Percentiles rank a stretch among this genome's conserved stretches.
Evolutionary conservation across 441 rosid genomes (phyloP).

Genomic region (Capsella rubella): DNA sequence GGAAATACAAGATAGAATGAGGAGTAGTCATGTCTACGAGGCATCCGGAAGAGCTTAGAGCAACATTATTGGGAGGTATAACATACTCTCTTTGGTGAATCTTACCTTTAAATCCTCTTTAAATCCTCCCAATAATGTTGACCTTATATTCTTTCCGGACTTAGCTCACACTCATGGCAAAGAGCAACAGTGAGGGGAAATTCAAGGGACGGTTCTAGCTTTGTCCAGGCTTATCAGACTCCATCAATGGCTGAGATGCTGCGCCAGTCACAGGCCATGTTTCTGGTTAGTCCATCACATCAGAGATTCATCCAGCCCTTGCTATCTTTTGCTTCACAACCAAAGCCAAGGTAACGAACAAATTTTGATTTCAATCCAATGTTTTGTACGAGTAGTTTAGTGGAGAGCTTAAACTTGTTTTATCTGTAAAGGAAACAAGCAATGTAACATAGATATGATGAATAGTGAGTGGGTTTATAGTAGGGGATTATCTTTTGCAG

Average conservation of each 20-base stretch:
- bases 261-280: conserved; percentile 71
- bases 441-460: conserved; percentile 39
- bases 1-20: conserved; percentile 89
- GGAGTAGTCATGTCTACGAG: conserved; percentile 79
- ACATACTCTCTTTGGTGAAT: too few relatives aligned
- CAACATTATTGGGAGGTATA: too few relatives aligned
- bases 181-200: conserved; percentile 89
- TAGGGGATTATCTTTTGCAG: conserved; percentile 1
- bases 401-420: conserved; percentile 21
- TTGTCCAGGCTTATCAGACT: conserved; percentile 77
- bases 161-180: conserved; percentile 98
- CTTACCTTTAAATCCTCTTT: too few relatives aligned
- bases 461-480: conserved; percentile 9
- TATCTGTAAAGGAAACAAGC: conserved; percentile 40
- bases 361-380: conserved; percentile 37
- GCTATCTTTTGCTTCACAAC: conserved; percentile 64
- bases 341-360: conserved; percentile 63
- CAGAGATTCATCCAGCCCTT: conserved; percentile 66
- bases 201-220: conserved; percentile 77
- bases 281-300: conserved; percentile 69
- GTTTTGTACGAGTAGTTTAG: conserved; percentile 17
- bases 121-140: too few relatives aligned
- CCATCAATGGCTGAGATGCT: conserved; percentile 93
- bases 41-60: conserved; percentile 88
- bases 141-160: conserved; percentile 86